Conservation (phyloP, 371 early-diverging fungal genomes). For the Mortierella sp. region DNA sequence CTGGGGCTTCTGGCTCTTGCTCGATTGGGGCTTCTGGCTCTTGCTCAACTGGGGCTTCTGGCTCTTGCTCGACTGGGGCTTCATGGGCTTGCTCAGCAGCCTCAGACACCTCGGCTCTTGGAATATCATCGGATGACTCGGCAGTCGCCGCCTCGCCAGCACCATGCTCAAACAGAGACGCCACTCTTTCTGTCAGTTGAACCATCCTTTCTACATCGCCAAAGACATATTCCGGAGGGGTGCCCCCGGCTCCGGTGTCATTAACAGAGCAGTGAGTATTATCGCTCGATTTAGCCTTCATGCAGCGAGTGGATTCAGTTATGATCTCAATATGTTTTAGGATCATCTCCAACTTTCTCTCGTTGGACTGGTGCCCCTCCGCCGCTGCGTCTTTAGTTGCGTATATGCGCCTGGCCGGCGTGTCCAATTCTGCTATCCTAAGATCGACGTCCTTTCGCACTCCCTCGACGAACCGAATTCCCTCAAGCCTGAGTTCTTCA, state of each 20-base stretch:
- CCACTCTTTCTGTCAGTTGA: background rate
- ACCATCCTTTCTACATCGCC: background rate
- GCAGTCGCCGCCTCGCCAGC: no score
- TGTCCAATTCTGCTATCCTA: background rate
- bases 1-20: no score
- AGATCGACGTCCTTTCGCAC: background rate
- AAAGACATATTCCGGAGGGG: background rate
- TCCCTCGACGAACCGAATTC: background rate
- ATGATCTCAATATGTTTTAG: background rate
- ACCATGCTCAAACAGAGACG: background rate
- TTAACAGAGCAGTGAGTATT: background rate
- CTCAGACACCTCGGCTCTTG: no score
- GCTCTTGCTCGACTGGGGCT: no score
- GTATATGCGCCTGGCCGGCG: background rate
- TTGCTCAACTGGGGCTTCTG: no score
- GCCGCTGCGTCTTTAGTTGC: background rate
- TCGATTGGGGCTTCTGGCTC: no score
- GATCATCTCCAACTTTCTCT: background rate
- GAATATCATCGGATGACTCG: no score
- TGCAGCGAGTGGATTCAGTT: background rate
- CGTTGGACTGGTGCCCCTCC: background rate
- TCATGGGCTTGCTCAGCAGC: no score
- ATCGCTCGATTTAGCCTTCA: background rate
- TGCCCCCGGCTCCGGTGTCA: background rate
- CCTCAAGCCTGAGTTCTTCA: background rate